A percentile compares a stretch with the other conserved stretches of the same genome.
These are phyloP conservation scores for Leccinum fuscescens DNA, from an alignment of 1,284 basidiomycete species.

Conservation along the genomic window DNA sequence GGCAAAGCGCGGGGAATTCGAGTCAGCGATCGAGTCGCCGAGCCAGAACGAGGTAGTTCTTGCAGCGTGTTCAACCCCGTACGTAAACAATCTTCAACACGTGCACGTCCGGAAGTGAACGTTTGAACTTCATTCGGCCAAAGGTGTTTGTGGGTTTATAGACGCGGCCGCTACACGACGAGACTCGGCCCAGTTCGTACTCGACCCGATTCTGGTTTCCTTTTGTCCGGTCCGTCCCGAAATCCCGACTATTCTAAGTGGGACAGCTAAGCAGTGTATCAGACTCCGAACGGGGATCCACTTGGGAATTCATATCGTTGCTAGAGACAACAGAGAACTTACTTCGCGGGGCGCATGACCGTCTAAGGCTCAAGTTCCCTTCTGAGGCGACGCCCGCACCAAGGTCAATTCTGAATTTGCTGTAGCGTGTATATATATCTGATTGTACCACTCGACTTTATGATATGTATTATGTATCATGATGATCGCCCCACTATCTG, in stretches of 20 bases:
- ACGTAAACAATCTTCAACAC: conserved; percentile 30
- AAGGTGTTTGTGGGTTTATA: conserved; percentile 16
- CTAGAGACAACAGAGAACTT: conserved; percentile 23
- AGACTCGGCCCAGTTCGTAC: conserved; percentile 18
- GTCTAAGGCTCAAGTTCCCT: conserved; percentile 3
- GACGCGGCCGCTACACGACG: conserved; percentile 16
- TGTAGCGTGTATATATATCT: no score
- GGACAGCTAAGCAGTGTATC: conserved; percentile 3
- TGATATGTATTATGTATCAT: no score
- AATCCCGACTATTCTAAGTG: conserved; percentile 1
- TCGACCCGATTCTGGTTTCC: conserved; percentile 8
- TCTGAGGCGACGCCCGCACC: conserved; percentile 2
- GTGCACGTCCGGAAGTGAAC: conserved; percentile 28
- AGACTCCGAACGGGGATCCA: conserved; percentile 20
- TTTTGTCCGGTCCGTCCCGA: conserved; percentile 15
- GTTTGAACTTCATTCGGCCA: conserved; percentile 17
- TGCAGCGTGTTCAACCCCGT: conserved; percentile 22
- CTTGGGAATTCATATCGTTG: conserved; percentile 27
- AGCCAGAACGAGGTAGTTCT: conserved; percentile 24
- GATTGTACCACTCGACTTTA: no score
- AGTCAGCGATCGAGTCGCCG: conserved; percentile 30
- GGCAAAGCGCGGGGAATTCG: conserved; percentile 18
- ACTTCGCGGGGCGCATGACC: conserved; percentile 16
- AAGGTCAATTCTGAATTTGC: conserved; percentile 4
- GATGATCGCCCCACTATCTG: no score